Evolutionary conservation across 2,329 filamentous ascomycete genomes (phyloP).

Genomic region (Fusarium sororula): DNA sequence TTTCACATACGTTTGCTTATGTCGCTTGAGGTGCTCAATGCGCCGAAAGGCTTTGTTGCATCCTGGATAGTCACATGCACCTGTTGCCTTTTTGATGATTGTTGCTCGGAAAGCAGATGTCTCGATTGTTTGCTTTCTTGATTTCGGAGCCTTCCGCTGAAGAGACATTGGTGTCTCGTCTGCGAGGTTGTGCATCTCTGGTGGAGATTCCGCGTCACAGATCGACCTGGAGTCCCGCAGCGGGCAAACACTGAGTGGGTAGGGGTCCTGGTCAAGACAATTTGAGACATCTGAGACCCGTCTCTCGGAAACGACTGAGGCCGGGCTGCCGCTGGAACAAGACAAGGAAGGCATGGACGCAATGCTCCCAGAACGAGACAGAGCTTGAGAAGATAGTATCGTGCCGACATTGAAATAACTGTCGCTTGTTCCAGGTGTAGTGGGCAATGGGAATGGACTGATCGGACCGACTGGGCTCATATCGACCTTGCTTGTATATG

Average conservation of each 20-base stretch:
- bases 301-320: conserved; percentile 48
- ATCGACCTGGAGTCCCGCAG: conserved; percentile 36
- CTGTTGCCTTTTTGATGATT: conserved; percentile 48
- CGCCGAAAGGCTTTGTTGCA: conserved; percentile 61
- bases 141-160: conserved; percentile 46
- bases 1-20: conserved; percentile 58
- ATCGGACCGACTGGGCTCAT: not conserved
- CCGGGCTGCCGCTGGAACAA: conserved; percentile 50
- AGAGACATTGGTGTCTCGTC: conserved; percentile 53
- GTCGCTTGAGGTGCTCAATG: conserved; percentile 65
- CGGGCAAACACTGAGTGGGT: not conserved
- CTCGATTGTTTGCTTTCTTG: conserved; percentile 18
- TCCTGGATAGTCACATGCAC: conserved; percentile 55
- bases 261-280: conserved; percentile 43
- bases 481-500: not conserved
- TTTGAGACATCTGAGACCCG: conserved; percentile 45
- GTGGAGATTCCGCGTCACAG: conserved; percentile 46
- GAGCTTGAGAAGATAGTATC: conserved; percentile 50
- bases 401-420: not conserved
- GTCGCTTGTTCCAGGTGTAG: not conserved
- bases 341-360: conserved; percentile 50
- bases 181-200: conserved; percentile 52
- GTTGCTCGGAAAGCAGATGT: not conserved
- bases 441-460: not conserved
- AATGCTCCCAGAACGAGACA: conserved; percentile 49